phyloP scores from a whole-genome alignment of 2,329 filamentous ascomycete genomes.

The Alternaria viburni region DNA sequence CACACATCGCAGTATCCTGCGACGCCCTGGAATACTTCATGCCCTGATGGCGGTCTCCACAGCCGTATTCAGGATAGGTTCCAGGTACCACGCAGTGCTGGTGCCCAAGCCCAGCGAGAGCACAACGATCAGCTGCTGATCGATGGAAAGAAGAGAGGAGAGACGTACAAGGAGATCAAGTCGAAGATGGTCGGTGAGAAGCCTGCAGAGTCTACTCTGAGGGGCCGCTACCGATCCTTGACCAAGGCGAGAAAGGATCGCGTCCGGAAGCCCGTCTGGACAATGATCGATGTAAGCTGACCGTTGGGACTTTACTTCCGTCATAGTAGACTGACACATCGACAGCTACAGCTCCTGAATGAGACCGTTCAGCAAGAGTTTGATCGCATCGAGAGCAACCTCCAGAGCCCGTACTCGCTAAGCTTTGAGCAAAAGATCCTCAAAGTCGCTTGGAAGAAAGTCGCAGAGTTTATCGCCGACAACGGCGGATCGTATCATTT shows the following conservation, averaged over 20 bases:
- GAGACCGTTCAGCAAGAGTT: slow-evolving; percentile 30
- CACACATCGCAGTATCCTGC: background rate
- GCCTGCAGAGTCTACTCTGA: slow-evolving; percentile 74
- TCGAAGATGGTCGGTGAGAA: slow-evolving; percentile 60
- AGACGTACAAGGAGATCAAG: slow-evolving; percentile 71
- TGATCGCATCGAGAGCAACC: slow-evolving; percentile 21
- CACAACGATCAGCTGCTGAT: slow-evolving; percentile 54
- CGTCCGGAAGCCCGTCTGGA: slow-evolving; percentile 71
- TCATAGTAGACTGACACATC: slow-evolving; percentile 10
- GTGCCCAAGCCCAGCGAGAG: slow-evolving; percentile 17
- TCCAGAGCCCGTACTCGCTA: slow-evolving; percentile 8
- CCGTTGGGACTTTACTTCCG: background rate
- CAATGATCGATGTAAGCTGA: slow-evolving; percentile 65
- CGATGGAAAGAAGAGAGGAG: slow-evolving; percentile 60
- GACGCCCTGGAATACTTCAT: background rate
- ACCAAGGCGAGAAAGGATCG: slow-evolving; percentile 68
- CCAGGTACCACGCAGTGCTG: background rate
- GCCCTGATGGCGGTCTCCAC: background rate
- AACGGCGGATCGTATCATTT: slow-evolving; percentile 65
- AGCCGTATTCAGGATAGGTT: background rate
- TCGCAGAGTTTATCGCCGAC: slow-evolving; percentile 60
- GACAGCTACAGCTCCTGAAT: slow-evolving; percentile 33
- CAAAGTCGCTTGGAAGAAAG: slow-evolving; percentile 66
- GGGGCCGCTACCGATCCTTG: slow-evolving; percentile 70
- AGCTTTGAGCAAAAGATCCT: slow-evolving; percentile 24